Base-by-base conservation (phyloP, 2,329 filamentous ascomycete genomes). In the Leptographium radiaticola region DNA sequence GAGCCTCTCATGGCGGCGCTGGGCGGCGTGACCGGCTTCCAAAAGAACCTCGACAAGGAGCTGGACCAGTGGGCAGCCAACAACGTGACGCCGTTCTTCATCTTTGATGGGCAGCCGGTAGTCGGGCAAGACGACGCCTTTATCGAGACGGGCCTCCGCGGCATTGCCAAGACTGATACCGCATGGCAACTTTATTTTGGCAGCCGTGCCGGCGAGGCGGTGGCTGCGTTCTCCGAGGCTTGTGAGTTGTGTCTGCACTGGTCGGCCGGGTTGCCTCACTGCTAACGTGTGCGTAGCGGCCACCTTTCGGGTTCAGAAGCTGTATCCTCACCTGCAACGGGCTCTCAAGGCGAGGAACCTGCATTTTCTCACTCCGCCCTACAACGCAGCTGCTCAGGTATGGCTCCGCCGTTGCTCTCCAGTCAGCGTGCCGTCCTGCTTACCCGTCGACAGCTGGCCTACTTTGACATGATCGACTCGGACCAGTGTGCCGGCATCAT, bases 1-100 rank as follows among this genome's bases (percentile, higher is more conserved):
- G 93, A 98, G 68, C 90, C 91, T 44, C 82, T 98, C 38, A 79
- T 97, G 38, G 83, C 89, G 53, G 93, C 93, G 25, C 80, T 97
- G 49, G 93, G 91, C 50, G 93, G 93, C 55, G 78, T 91, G 57
- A 93, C 91, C 56, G 86, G 86, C 52, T 77, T 97, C 64, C 80
- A 80, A 67, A 75, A 73, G 59, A 84, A 86, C 63, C 84, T 98
- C 58, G 81, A 87, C 65, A 76, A 79, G 51, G 87, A 95, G 61
- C 73, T 98, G 34, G 77, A 86, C 56, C 73, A 75, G 55, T 88
- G 93, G 75, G 79, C 81, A 57, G 76, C 77, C 47, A 72, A 83
- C 62, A 79, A 80, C 20, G 84, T 95, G 52, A 80, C 75, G n/a
- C 87, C 87, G 2, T 73, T 94, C 58, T 97, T 98, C 67, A 77